phyloP scores from a whole-genome alignment of 2,329 filamentous ascomycete species.

The Didymella segeticola region DNA sequence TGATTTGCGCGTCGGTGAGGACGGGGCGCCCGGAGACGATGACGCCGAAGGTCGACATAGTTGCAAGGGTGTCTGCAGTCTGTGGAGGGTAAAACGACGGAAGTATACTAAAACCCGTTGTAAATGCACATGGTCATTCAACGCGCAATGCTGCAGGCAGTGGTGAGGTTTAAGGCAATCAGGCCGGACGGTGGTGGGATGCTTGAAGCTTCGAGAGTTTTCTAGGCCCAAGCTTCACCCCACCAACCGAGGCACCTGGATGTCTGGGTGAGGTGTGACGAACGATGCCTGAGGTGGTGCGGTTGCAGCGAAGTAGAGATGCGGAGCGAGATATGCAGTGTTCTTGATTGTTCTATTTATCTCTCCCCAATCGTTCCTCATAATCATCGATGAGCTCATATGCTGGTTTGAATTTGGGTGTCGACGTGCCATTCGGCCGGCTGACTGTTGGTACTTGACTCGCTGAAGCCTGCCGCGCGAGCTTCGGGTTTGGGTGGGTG shows the following conservation, averaged over 20 bases:
- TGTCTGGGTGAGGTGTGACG: neutral
- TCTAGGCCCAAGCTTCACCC: constrained; percentile 17
- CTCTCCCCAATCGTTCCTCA: constrained; percentile 50
- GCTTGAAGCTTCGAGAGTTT: constrained; percentile 18
- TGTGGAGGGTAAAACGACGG: too few relatives aligned
- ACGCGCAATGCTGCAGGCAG: too few relatives aligned
- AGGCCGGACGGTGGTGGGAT: neutral
- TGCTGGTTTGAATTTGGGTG: constrained; percentile 46
- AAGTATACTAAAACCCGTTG: too few relatives aligned
- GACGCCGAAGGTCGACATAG: constrained; percentile 65
- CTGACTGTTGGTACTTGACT: constrained; percentile 22
- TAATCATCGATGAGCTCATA: constrained; percentile 51
- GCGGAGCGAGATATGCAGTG: neutral
- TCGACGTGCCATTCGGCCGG: constrained; percentile 23
- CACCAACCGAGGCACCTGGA: constrained; percentile 4
- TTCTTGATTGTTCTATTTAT: constrained; percentile 20
- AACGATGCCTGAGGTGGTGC: neutral
- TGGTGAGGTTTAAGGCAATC: neutral
- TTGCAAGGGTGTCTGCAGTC: too few relatives aligned
- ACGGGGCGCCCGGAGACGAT: constrained; percentile 67
- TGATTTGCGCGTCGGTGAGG: constrained; percentile 62
- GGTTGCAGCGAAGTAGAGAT: neutral
- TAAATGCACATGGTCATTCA: too few relatives aligned
- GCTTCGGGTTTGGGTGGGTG: constrained; percentile 84
- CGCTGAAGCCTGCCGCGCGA: constrained; percentile 37